Evolutionary conservation across 306 rosid genomes (phyloP).

Genomic region (Amphicarpaea edgeworthii): DNA sequence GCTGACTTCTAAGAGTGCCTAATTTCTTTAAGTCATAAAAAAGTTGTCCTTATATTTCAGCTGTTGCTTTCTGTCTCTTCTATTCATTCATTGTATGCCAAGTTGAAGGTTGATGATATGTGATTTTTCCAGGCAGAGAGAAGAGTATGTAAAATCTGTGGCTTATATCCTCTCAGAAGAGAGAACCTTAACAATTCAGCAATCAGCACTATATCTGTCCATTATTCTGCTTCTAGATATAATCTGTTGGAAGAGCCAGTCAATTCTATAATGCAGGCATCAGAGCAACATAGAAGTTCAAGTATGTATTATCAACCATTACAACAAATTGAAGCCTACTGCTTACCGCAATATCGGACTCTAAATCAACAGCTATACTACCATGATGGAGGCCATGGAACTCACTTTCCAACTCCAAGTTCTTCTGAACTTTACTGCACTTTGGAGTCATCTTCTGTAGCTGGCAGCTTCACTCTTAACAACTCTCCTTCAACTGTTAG

Average conservation of each 20-base stretch:
- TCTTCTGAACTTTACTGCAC: constrained; percentile 71
- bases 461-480: constrained; percentile 51
- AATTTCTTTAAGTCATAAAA: constrained; percentile 25
- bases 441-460: constrained; percentile 80
- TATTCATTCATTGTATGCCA: constrained; percentile 31
- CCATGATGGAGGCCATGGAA: constrained; percentile 59
- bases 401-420: constrained; percentile 49
- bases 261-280: constrained; percentile 71
- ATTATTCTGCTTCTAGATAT: neutral
- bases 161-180: constrained; percentile 27
- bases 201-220: constrained; percentile 14
- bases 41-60: constrained; percentile 10
- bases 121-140: constrained; percentile 46
- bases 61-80: constrained; percentile 35
- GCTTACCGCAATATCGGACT: constrained; percentile 67
- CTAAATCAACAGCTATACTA: constrained; percentile 58
- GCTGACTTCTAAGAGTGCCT: constrained; percentile 15
- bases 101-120: constrained; percentile 21
- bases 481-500: constrained; percentile 70
- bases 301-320: constrained; percentile 74
- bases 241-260: constrained; percentile 13
- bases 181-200: constrained; percentile 20
- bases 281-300: constrained; percentile 70
- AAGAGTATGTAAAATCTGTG: constrained; percentile 44
- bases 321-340: constrained; percentile 69